phyloP scores from a whole-genome alignment of 352 stramenopile species.

The Globisporangium megalacanthum region DNA sequence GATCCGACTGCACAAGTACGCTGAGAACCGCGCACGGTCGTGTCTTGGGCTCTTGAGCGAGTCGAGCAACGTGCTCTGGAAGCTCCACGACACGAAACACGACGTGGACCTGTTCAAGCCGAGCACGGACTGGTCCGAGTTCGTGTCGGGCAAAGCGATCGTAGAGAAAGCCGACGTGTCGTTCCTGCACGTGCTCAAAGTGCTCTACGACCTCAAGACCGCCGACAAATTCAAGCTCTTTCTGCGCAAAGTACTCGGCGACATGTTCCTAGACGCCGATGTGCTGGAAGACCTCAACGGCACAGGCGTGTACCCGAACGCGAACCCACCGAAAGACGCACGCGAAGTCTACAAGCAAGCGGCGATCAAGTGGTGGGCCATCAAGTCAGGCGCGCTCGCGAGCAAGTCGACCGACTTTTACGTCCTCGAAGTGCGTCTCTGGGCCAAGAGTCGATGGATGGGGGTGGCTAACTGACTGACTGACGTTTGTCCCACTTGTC shows the following conservation, averaged over 20 bases:
- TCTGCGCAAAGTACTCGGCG: slow-evolving; percentile 71
- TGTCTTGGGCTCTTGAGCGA: slow-evolving; percentile 68
- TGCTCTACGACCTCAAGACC: slow-evolving; percentile 80
- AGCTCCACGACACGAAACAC: slow-evolving; percentile 73
- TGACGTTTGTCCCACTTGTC: background rate
- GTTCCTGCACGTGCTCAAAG: slow-evolving; percentile 80
- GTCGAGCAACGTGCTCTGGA: slow-evolving; percentile 75
- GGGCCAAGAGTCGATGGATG: too few relatives aligned
- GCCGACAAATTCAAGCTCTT: slow-evolving; percentile 84
- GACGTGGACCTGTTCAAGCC: slow-evolving; percentile 82
- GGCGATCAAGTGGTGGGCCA: slow-evolving; percentile 86
- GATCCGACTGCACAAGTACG: slow-evolving; percentile 80
- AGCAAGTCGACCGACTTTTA: slow-evolving; percentile 86
- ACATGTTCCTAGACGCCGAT: slow-evolving; percentile 80
- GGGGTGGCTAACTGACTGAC: slow-evolving; percentile 7
- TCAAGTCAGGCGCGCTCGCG: slow-evolving; percentile 72
- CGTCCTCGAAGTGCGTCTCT: slow-evolving; percentile 49
- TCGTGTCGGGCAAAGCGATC: slow-evolving; percentile 76
- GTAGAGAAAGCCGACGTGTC: slow-evolving; percentile 61
- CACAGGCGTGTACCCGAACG: slow-evolving; percentile 71
- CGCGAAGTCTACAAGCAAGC: slow-evolving; percentile 84
- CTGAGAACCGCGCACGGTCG: slow-evolving; percentile 77
- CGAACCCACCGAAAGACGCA: slow-evolving; percentile 57
- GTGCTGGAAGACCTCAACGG: slow-evolving; percentile 81
- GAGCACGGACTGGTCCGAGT: slow-evolving; percentile 84